Conservation (phyloP, 352 stramenopile genomes). For the Achlya hypogyna region DNA sequence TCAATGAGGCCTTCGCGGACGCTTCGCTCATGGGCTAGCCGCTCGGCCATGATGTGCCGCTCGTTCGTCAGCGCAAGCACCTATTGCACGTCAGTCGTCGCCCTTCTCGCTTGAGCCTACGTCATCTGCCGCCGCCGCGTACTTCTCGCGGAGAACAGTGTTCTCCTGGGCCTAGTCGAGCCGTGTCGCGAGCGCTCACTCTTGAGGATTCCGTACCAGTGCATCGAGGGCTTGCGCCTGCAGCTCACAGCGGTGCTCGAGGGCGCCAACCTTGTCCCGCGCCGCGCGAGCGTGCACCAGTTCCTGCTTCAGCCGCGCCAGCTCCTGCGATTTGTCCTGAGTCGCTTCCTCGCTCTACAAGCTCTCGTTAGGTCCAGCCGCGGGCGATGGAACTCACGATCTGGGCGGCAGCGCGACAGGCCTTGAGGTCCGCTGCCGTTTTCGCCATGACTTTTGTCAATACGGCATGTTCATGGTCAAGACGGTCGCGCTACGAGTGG, state of each 20-base stretch:
- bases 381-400: too few relatives aligned
- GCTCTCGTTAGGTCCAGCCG: too few relatives aligned
- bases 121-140: neutral
- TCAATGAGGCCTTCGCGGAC: neutral
- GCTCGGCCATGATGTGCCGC: neutral
- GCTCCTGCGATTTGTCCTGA: too few relatives aligned
- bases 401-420: too few relatives aligned
- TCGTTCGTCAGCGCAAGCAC: neutral
- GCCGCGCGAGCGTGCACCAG: neutral
- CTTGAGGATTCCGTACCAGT: too few relatives aligned
- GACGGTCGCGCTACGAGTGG: neutral
- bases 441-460: too few relatives aligned
- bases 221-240: neutral
- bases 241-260: neutral
- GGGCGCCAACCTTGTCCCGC: neutral
- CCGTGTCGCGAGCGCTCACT: too few relatives aligned
- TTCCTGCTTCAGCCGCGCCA: neutral
- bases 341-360: too few relatives aligned
- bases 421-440: too few relatives aligned
- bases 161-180: neutral
- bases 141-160: neutral
- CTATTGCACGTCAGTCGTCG: neutral
- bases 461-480: too few relatives aligned
- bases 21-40: neutral
- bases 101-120: neutral